Evolutionary conservation across 257 asterid genomes (phyloP).

Genomic region (Solanum sejunctum): DNA sequence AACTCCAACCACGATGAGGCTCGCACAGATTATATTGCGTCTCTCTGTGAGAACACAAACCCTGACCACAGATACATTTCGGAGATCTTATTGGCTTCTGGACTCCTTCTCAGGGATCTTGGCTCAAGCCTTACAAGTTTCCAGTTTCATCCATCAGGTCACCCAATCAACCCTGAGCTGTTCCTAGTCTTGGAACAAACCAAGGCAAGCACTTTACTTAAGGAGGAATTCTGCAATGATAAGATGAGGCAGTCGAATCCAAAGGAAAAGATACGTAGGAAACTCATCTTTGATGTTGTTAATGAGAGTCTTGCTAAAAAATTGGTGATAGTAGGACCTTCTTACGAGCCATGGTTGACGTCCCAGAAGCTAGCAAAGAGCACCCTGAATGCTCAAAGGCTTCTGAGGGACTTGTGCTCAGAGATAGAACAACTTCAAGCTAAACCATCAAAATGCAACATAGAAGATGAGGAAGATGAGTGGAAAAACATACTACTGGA

Average conservation of each 20-base stretch:
- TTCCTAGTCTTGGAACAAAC: constrained; percentile 96
- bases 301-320: constrained; percentile 72
- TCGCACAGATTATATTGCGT: constrained; percentile 86
- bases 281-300: constrained; percentile 54
- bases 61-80: constrained; percentile 83
- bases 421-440: constrained; percentile 57
- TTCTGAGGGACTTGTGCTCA: constrained; percentile 58
- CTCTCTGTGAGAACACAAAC: constrained; percentile 61
- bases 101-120: constrained; percentile 82
- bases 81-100: constrained; percentile 83
- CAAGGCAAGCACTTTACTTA: constrained; percentile 30
- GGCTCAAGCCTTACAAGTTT: constrained; percentile 48
- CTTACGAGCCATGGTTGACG: constrained; percentile 26
- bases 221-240: constrained; percentile 15
- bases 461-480: constrained; percentile 41
- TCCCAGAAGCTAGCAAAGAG: constrained; percentile 21
- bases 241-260: constrained; percentile 17
- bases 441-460: constrained; percentile 22
- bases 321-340: constrained; percentile 20
- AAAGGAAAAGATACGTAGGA: constrained; percentile 42
- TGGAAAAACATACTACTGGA: constrained; percentile 44
- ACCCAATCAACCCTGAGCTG: constrained; percentile 83
- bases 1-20: constrained; percentile 91
- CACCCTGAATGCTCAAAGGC: constrained; percentile 55
- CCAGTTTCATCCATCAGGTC: constrained; percentile 75